Evolutionary conservation across 2,329 filamentous ascomycete species (phyloP).

Genomic region (Colletotrichum siamense): DNA sequence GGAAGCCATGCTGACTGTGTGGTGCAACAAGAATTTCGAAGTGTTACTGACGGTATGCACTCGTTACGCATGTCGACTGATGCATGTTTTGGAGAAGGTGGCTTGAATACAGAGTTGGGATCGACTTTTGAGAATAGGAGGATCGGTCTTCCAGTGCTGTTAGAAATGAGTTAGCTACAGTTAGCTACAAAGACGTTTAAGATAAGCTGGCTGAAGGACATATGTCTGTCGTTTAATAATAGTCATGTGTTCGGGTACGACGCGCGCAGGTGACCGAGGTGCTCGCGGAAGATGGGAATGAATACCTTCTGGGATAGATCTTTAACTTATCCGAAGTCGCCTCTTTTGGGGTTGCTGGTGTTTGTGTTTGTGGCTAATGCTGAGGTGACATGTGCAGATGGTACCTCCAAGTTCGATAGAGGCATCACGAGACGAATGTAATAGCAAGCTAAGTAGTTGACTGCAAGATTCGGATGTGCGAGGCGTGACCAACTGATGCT

Average conservation of each 20-base stretch:
- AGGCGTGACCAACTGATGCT: neutral
- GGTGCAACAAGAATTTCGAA: neutral
- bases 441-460: neutral
- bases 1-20: slow-evolving; percentile 45
- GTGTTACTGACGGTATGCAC: neutral
- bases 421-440: neutral
- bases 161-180: neutral
- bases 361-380: neutral
- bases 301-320: neutral
- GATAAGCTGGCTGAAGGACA: neutral
- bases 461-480: neutral
- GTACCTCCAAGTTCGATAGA: neutral
- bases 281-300: neutral
- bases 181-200: neutral
- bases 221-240: neutral
- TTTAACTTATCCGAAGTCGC: neutral
- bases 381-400: neutral
- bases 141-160: neutral
- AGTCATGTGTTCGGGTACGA: neutral
- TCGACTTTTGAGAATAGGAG: neutral
- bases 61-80: neutral
- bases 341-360: neutral
- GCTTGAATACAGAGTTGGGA: neutral
- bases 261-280: slow-evolving; percentile 4
- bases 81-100: neutral